These are phyloP conservation scores for Ceratobasidium theobromae DNA, from an alignment of 1,284 basidiomycete genomes.

Conservation along the genomic window DNA sequence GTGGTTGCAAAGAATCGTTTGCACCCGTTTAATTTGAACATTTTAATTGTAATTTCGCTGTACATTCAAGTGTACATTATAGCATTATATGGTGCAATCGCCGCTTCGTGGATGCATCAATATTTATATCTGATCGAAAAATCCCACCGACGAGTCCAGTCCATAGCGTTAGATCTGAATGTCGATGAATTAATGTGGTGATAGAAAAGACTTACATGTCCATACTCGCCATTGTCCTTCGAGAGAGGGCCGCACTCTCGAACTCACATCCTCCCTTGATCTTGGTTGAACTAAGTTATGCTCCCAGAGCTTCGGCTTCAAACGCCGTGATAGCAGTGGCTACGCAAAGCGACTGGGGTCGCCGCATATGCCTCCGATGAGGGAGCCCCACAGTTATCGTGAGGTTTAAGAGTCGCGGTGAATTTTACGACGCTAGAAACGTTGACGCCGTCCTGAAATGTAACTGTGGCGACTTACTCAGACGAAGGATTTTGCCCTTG, in stretches of 20 bases:
- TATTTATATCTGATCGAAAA: too few species aligned
- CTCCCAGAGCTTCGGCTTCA: slow-evolving; percentile 81
- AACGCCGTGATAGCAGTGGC: slow-evolving; percentile 74
- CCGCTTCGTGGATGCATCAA: too few species aligned
- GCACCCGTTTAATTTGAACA: slow-evolving; percentile 3
- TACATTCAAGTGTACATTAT: too few species aligned
- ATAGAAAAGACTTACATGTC: too few species aligned
- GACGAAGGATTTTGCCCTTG: slow-evolving; percentile 78
- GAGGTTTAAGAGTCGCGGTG: slow-evolving; percentile 75
- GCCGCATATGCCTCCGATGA: slow-evolving; percentile 81
- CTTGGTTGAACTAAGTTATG: slow-evolving; percentile 63
- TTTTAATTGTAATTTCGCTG: neutral
- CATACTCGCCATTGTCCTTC: too few species aligned
- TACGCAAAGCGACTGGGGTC: slow-evolving; percentile 72
- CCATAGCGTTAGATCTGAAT: too few species aligned
- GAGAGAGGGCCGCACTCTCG: slow-evolving; percentile 62
- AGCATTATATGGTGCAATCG: too few species aligned
- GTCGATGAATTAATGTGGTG: too few species aligned
- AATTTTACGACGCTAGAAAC: slow-evolving; percentile 73
- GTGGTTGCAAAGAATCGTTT: neutral
- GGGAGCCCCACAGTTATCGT: slow-evolving; percentile 63
- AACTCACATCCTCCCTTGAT: slow-evolving; percentile 61
- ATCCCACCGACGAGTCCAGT: too few species aligned
- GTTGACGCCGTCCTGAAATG: slow-evolving; percentile 21
- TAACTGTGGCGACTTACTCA: slow-evolving; percentile 60